These are phyloP conservation scores for Pistacia atlantica DNA, from an alignment of 345 rosid genomes.

Conservation along the genomic window DNA sequence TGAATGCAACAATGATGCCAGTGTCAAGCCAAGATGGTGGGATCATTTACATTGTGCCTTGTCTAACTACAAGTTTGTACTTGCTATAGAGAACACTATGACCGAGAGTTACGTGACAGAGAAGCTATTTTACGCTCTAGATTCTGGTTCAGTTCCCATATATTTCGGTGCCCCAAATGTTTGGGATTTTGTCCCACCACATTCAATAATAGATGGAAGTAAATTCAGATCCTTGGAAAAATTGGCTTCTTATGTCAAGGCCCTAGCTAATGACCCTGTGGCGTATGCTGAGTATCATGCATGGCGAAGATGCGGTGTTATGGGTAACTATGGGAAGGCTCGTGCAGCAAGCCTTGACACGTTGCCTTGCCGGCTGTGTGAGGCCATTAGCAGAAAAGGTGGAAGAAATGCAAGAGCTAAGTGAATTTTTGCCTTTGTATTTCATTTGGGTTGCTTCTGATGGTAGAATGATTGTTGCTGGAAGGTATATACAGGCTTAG, in stretches of 20 bases:
- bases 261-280: constrained; percentile 67
- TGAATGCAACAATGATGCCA: constrained; percentile 57
- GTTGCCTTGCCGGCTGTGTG: constrained; percentile 87
- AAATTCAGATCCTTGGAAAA: constrained; percentile 69
- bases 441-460: constrained; percentile 9
- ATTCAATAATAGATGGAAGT: constrained; percentile 81
- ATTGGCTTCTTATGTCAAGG: constrained; percentile 64
- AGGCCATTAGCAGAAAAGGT: constrained; percentile 68
- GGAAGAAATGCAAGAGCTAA: constrained; percentile 55
- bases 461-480: not conserved
- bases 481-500: constrained; percentile 9
- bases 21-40: constrained; percentile 69
- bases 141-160: constrained; percentile 83
- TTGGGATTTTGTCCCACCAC: constrained; percentile 78
- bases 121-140: constrained; percentile 89
- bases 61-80: constrained; percentile 95
- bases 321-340: constrained; percentile 65
- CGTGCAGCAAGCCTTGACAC: constrained; percentile 80
- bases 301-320: constrained; percentile 89
- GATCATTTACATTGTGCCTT: constrained; percentile 91
- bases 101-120: constrained; percentile 89
- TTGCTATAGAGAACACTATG: constrained; percentile 86
- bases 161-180: constrained; percentile 94
- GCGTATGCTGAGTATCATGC: constrained; percentile 91
- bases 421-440: constrained; percentile 1